Base-by-base conservation (phyloP, 1,284 basidiomycete species). In the Cystobasidium pallidum region DNA sequence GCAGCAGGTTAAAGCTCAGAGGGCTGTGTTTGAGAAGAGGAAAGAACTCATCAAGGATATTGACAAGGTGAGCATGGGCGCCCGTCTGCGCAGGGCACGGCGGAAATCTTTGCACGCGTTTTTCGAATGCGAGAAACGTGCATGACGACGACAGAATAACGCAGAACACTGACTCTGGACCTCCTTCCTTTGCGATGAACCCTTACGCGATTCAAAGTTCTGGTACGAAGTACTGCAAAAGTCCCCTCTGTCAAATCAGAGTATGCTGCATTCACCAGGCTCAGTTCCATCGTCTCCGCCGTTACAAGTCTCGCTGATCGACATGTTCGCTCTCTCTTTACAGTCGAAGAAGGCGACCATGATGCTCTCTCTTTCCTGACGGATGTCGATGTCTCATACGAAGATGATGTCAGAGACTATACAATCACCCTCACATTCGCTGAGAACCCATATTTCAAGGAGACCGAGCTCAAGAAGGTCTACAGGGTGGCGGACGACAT, bases 391-490 rank as follows among this genome's bases (percentile, higher is more conserved):
- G 70, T 78, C 47, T 64, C 66, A 41, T 75, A 76, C 62, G 52
- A 43, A 28, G 45, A 72, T 39, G 77, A 78, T 52, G 68, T 73
- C 32, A 55, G 63, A 54, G 51, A 51, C 10, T 62, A 76, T 73
- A 75, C 75, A 36, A 75, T 77, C 58, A 70, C 72, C 21, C 17
- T 72, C 47, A 64, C 45, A 7, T 71, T 71, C 26, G 41, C 47
- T 30, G 58, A 52, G 26, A 78, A 78, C 64, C 77, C 77, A 73
- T 76, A 75, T 17, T 78, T 71, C 70, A 77, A 75, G 72, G 72
- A 71, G 26, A 64, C 73, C 13, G 51, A 26, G 10, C 70, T 78
- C 57, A 26, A 34, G 34, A 75, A 75, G 54, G 68, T 65, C 28
- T 61, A 76, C 70, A 76, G 34, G 19, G 68, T 71, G 43, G 57